Evolutionary conservation across 179 eudicot genomes (phyloP).

Genomic region (Nepenthes alata): DNA sequence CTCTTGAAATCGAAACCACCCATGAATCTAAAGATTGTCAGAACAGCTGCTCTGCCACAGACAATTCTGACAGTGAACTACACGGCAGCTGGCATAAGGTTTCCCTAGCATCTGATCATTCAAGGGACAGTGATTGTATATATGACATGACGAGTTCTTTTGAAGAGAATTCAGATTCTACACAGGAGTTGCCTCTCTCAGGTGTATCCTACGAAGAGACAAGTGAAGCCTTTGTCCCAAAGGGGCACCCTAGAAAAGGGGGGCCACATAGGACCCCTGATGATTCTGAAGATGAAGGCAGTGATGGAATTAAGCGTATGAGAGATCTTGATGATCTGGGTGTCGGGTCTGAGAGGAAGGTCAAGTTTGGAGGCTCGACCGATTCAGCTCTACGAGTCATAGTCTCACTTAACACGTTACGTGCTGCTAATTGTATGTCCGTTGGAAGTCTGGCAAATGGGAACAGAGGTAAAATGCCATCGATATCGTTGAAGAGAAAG

Average conservation of each 20-base stretch:
- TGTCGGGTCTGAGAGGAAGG: conserved; percentile 17
- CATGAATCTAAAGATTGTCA: conserved; percentile 18
- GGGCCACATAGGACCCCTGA: conserved; percentile 44
- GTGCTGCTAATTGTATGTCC: conserved; percentile 10
- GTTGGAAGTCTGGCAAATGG: conserved; percentile 19
- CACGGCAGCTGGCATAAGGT: conserved; percentile 11
- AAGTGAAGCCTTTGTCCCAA: conserved; percentile 22
- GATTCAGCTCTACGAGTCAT: conserved; percentile 14
- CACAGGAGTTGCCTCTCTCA: conserved; percentile 49
- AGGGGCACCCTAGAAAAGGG: conserved; percentile 24
- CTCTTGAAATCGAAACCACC: conserved; percentile 70
- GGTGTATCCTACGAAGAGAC: conserved; percentile 51
- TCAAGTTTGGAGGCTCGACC: conserved; percentile 12
- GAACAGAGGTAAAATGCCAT: conserved; percentile 17
- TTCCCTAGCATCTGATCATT: conserved; percentile 19
- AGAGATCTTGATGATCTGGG: conserved; percentile 76
- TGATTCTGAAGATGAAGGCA: conserved; percentile 91
- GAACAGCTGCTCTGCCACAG: conserved; percentile 12
- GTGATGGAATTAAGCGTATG: conserved; percentile 76
- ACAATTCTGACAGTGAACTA: conserved; percentile 18
- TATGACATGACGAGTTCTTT: conserved; percentile 35
- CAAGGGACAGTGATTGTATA: conserved; percentile 17
- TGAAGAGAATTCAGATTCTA: conserved; percentile 30
- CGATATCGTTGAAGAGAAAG: conserved; percentile 44
- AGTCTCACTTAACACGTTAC: conserved; percentile 6